Base-by-base conservation (phyloP, 306 rosid species). In the Cicer yamashitae region DNA sequence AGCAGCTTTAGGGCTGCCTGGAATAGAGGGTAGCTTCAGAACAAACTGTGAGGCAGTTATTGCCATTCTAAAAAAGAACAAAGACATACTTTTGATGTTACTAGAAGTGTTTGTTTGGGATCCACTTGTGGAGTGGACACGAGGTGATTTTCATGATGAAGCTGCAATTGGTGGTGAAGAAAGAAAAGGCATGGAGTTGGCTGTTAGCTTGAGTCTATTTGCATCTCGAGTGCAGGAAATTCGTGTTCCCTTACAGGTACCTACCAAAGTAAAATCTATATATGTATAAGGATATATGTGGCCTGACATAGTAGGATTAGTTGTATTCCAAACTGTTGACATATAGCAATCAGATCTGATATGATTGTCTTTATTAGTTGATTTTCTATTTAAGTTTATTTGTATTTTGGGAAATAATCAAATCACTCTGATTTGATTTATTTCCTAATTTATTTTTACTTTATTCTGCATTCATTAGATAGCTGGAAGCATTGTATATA, bases 111-210 rank as follows among this genome's bases (percentile, higher is more conserved):
- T 93, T 88, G 89, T 88, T 75, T 93, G 98, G 98, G 97, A 93
- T 73, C 98, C 97, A 63, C 96, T 93, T 43, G 92, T 91, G 62
- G 98, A 91, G 80, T 93, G 98, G 98, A 93, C 98, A 45, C 89
- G 97, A 6, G 98, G 98, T 80, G 97, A 93, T 87, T 89, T 93
- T 80, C 97, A 89, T 73, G 98, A 93, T 60, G 97, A 89, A 83
- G 96, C 98, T 79, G 92, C 98, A 72, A 93, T 93, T 77, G 98
- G 97, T 37, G 96, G 96, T 77, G 98, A 93, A 86, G 98, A 93
- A 87, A 91, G 98, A 82, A 93, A 87, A 83, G 98, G 98, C 76
- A 93, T 93, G 98, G 98, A 93, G 84, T 86, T 91, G 86, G 98
- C 98, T 87, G 97, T 93, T 81, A 93, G 97, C 89, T 88, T 93